These are phyloP conservation scores for Lachnellula suecica DNA, from an alignment of 2,329 filamentous ascomycete genomes.

Conservation along the genomic window DNA sequence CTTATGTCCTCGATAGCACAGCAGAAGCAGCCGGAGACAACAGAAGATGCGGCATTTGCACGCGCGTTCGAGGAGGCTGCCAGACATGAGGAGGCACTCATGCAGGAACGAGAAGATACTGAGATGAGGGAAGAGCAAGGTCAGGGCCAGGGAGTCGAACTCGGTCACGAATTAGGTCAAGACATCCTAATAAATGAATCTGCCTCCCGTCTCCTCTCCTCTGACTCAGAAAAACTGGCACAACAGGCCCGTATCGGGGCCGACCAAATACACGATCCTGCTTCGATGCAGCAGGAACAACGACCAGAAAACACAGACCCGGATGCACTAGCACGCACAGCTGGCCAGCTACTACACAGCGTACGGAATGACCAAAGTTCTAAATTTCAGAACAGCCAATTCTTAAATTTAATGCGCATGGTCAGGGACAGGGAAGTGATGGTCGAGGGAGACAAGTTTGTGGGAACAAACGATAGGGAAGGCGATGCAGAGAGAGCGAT, in stretches of 20 bases:
- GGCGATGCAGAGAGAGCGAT: constrained; percentile 5
- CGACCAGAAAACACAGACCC: constrained; percentile 33
- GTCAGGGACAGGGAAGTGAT: constrained; percentile 71
- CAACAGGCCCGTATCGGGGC: constrained; percentile 31
- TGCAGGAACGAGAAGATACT: constrained; percentile 17
- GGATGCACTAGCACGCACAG: constrained; percentile 71
- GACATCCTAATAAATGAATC: constrained; percentile 28
- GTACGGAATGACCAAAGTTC: constrained; percentile 66
- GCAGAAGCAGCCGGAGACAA: constrained; percentile 38
- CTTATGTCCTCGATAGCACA: constrained; percentile 11
- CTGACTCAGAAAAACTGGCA: constrained; percentile 11
- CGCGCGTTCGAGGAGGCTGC: constrained; percentile 46
- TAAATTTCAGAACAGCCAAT: constrained; percentile 78
- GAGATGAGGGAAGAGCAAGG: constrained; percentile 2
- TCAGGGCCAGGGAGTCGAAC: neutral
- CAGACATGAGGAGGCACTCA: constrained; percentile 16
- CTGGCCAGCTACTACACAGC: constrained; percentile 66
- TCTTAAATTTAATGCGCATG: constrained; percentile 73
- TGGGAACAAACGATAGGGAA: constrained; percentile 30
- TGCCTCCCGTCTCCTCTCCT: constrained; percentile 14
- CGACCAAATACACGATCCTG: constrained; percentile 31
- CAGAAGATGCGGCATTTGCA: constrained; percentile 56
- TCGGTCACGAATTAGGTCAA: constrained; percentile 12
- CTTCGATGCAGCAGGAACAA: constrained; percentile 24
- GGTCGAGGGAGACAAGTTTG: constrained; percentile 69